Evolutionary conservation across 768 basidiomycete species (phyloP), one percentile per base, ranked within the genome.

Genomic region (Obba rivulosa): DNA sequence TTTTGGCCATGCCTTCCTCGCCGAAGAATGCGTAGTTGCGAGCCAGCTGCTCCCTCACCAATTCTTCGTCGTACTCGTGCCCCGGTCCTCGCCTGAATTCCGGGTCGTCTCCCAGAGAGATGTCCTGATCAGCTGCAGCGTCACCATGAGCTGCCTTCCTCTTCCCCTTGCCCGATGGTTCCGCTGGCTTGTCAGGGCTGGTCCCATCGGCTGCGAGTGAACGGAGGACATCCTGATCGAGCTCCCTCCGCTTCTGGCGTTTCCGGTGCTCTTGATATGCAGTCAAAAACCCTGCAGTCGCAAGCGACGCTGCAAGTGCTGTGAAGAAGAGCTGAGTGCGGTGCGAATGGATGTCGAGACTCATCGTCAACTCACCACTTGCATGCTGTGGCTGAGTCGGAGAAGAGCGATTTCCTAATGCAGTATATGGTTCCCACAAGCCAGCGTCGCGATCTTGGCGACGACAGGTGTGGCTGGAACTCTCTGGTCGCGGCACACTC

Each of bases 11-110:
- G 35, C 80, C 80, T 31, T 92, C 87, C 25, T 94, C 88, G 0
- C 92, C 92, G 45, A 98, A 87, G 68, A 98, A 97, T 8, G 87
- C 83, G 58, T 95, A 96, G 67, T 97, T 97, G 36, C 96, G 72
- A 3, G 95, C 86, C 40, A 99, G 76, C 65, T 96, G 85, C 62
- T 99, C 94, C 43, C 81, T 76, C 47, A 96, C 78, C 43, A 99
- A 76, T 24, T 78, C 80, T 62, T 97, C 93, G 50, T 87, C 75
- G 58, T 85, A 87, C n/a, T 61, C 69, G 17, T 48, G 23, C 5
- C 46, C 47, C 18, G 57, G 39, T 11, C 42, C 37, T 8, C 43
- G 40, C 13, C 31, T 41, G 22, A 48, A 48, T 13, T 45, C 37
- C 17, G 40, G 25, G 31, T 41, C 2, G 37, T 37, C 43, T 34